Evolutionary conservation across 164 flowering plant genomes (phyloP).

Genomic region (Piper betle): DNA sequence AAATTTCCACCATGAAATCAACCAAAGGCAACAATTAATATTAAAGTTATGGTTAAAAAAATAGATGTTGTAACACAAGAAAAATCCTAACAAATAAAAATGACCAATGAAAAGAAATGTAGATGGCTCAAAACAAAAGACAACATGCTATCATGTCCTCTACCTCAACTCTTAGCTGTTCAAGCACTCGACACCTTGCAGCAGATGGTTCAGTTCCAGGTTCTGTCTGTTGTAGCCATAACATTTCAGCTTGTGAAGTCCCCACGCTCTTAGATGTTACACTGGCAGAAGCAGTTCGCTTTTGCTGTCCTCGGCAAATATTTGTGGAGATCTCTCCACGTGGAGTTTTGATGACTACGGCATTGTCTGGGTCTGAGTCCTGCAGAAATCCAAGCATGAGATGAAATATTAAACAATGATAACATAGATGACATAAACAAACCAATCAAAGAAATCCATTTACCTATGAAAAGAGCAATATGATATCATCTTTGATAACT

Average conservation of each 20-base stretch:
- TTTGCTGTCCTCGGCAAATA: conserved; percentile 14
- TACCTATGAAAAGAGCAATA: conserved; percentile 90
- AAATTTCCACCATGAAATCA: neutral
- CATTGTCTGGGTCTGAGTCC: conserved; percentile 84
- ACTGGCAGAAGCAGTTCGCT: conserved; percentile 48
- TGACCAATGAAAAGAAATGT: neutral
- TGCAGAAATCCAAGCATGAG: conserved; percentile 13
- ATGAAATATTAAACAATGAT: neutral
- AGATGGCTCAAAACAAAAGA: neutral
- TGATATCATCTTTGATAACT: conserved; percentile 76
- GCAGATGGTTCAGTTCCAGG: conserved; percentile 28
- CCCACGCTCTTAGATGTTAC: conserved; percentile 41
- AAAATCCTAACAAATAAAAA: neutral
- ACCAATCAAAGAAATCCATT: neutral
- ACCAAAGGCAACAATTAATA: neutral
- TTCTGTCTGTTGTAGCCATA: conserved; percentile 20
- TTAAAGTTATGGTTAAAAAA: neutral
- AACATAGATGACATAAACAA: neutral
- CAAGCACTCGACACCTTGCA: conserved; percentile 67
- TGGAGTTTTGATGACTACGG: conserved; percentile 65
- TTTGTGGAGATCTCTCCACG: conserved; percentile 60
- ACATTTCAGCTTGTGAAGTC: conserved; percentile 19
- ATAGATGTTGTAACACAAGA: neutral
- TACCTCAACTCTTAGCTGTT: conserved; percentile 48
- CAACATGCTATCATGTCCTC: neutral